Percentiles rank a stretch among this genome's conserved stretches.
phyloP scores from a whole-genome alignment of 495 filamentous ascomycete species.

The Staphylotrichum tortipilum region DNA sequence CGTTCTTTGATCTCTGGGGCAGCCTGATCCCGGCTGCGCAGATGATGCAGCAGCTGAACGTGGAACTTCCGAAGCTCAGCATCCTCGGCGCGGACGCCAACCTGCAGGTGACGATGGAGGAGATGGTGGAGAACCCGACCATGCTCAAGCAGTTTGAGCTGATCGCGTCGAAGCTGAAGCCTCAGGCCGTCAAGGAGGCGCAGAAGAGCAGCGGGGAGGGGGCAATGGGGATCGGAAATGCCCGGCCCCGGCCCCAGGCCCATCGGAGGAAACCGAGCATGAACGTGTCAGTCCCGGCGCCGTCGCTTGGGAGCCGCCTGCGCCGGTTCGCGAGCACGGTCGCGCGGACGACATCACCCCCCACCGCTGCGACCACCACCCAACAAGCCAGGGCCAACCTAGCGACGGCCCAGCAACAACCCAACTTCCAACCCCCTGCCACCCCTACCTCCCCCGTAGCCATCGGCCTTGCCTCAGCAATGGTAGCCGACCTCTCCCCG shows the following conservation, averaged over 20 bases:
- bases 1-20: conserved; percentile 44
- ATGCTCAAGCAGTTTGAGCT: conserved; percentile 43
- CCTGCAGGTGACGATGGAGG: conserved; percentile 35
- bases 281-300: conserved; percentile 11
- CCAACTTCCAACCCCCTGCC: background rate
- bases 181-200: conserved; percentile 3
- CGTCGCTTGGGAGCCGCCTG: conserved; percentile 21
- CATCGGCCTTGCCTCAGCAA: conserved; percentile 19
- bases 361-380: background rate
- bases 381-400: too few relatives aligned
- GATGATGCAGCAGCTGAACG: conserved; percentile 34
- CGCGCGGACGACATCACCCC: conserved; percentile 7
- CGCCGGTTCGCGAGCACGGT: conserved; percentile 27
- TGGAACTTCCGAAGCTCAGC: conserved; percentile 25
- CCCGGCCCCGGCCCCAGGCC: conserved; percentile 2
- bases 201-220: conserved; percentile 7
- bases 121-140: conserved; percentile 39
- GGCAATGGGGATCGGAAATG: background rate
- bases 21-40: conserved; percentile 38
- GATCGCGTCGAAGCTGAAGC: conserved; percentile 33
- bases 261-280: conserved; percentile 23
- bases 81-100: conserved; percentile 12
- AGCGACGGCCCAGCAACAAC: background rate
- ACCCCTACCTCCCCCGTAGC: conserved; percentile 14
- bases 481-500: conserved; percentile 20